Percentiles rank a stretch among this genome's conserved stretches.
Conservation (phyloP, 495 filamentous ascomycete genomes). For the Lasiosphaeria miniovina region DNA sequence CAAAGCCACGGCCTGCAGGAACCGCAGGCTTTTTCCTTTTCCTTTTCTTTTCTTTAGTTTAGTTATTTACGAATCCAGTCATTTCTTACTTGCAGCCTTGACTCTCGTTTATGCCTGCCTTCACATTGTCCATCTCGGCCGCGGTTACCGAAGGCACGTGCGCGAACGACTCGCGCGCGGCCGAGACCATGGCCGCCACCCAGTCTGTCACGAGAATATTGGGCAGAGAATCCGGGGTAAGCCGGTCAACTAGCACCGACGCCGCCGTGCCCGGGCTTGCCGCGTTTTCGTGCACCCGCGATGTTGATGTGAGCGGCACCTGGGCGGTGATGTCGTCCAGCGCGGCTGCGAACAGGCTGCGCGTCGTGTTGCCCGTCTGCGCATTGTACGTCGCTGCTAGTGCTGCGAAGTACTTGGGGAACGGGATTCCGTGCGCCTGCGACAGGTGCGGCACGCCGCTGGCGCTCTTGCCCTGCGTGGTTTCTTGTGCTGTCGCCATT, state of each 20-base stretch:
- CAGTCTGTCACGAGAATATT: slow-evolving; percentile 30
- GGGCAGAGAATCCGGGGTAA: slow-evolving; percentile 23
- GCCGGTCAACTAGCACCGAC: slow-evolving; percentile 23
- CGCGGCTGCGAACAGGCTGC: slow-evolving; percentile 24
- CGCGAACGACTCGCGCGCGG: slow-evolving; percentile 22
- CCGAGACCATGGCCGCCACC: slow-evolving; percentile 23
- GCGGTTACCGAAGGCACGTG: slow-evolving; percentile 19
- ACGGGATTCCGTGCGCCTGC: slow-evolving; percentile 12
- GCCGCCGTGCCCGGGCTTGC: slow-evolving; percentile 34
- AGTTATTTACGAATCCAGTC: no score
- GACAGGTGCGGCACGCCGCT: no score
- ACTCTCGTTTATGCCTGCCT: no score
- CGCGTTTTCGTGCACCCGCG: slow-evolving; percentile 35
- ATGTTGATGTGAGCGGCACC: slow-evolving; percentile 24
- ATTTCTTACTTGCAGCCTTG: no score
- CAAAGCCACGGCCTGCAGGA: no score
- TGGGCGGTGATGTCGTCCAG: slow-evolving; percentile 23
- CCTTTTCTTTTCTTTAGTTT: no score
- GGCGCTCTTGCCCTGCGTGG: no score
- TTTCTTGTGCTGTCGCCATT: no score
- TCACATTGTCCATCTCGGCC: slow-evolving; percentile 23
- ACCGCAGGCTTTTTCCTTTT: no score
- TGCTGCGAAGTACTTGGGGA: slow-evolving; percentile 32
- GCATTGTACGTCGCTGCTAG: slow-evolving; percentile 22
- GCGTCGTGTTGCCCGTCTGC: slow-evolving; percentile 30